Percentiles rank a stretch among this genome's conserved stretches.
phyloP scores from a whole-genome alignment of 805 yeast species.

The Pichia kluyveri region DNA sequence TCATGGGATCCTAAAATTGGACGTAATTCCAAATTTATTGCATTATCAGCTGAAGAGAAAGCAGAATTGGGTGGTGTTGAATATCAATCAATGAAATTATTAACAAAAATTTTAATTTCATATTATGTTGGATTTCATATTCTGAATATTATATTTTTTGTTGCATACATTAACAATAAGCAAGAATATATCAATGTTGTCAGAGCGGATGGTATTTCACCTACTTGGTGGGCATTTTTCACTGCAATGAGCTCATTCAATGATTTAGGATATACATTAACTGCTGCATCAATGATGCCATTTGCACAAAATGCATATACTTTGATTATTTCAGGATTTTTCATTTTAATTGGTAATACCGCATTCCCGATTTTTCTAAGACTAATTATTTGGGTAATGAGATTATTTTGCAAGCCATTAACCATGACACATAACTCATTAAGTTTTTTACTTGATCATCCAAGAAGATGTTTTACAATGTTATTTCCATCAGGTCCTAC shows the following conservation, averaged over 20 bases:
- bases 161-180: constrained; percentile 51
- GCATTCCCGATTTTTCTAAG: constrained; percentile 85
- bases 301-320: constrained; percentile 60
- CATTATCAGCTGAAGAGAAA: constrained; percentile 71
- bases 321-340: constrained; percentile 52
- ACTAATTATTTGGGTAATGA: constrained; percentile 72
- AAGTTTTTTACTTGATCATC: constrained; percentile 86
- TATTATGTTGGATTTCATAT: constrained; percentile 77
- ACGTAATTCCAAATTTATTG: constrained; percentile 85
- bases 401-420: constrained; percentile 55
- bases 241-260: constrained; percentile 72
- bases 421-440: constrained; percentile 65
- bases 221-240: constrained; percentile 93
- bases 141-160: constrained; percentile 39
- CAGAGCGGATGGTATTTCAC: constrained; percentile 49
- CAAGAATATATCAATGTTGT: constrained; percentile 35
- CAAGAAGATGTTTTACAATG: constrained; percentile 91
- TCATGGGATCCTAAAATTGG: constrained; percentile 92
- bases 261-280: constrained; percentile 77
- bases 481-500: constrained; percentile 90
- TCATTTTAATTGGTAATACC: constrained; percentile 87
- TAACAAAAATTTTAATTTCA: constrained; percentile 51
- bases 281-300: constrained; percentile 69
- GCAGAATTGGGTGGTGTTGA: constrained; percentile 97
- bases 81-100: constrained; percentile 75